These are phyloP conservation scores for Alternaria sp. DNA, from an alignment of 2,329 filamentous ascomycete genomes.

Conservation along the genomic window DNA sequence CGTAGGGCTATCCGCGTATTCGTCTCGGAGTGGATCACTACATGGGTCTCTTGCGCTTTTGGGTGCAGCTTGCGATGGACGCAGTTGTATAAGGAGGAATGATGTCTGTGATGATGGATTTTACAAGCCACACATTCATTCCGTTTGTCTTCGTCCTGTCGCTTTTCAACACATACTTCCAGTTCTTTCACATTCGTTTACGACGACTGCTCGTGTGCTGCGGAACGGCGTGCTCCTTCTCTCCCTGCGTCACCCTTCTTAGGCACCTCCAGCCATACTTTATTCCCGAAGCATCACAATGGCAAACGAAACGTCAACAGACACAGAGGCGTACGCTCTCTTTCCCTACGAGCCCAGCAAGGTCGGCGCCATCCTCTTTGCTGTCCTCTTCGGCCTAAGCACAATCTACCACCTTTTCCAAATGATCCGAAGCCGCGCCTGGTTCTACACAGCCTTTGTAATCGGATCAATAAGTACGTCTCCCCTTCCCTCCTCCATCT, in stretches of 20 bases:
- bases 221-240: background rate
- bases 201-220: background rate
- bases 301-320: slow-evolving; percentile 7
- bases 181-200: background rate
- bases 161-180: background rate
- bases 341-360: slow-evolving; percentile 25
- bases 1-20: background rate
- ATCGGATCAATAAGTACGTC: slow-evolving; percentile 22
- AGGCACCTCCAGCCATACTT: background rate
- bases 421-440: slow-evolving; percentile 24
- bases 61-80: background rate
- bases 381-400: slow-evolving; percentile 22
- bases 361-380: slow-evolving; percentile 13
- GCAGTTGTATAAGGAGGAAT: background rate
- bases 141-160: background rate
- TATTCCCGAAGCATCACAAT: slow-evolving; percentile 5
- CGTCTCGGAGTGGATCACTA: background rate
- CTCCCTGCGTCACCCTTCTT: background rate
- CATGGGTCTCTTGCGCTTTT: background rate
- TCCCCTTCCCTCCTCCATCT: too few relatives aligned
- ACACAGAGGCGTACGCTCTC: slow-evolving; percentile 3
- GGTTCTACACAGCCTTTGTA: slow-evolving; percentile 29
- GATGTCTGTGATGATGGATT: background rate
- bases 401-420: slow-evolving; percentile 24
- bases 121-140: background rate